A percentile compares a stretch with the other conserved stretches of the same genome.
Conservation (phyloP, 1,284 basidiomycete genomes). For the Cryptococcus depauperatus region DNA sequence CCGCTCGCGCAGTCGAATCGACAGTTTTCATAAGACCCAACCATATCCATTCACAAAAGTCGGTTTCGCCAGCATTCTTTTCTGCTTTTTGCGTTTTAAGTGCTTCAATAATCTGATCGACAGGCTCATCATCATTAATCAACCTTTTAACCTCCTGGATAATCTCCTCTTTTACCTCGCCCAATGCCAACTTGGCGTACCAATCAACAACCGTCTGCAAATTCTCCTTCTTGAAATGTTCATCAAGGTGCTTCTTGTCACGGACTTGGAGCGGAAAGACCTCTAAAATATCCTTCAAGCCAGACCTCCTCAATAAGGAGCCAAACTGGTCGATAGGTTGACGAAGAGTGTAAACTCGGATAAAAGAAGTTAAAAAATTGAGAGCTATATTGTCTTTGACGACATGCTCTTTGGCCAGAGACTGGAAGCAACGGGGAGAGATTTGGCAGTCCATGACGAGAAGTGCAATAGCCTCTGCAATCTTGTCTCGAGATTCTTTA, state of each 20-base stretch:
- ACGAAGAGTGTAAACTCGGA: slow-evolving; percentile 68
- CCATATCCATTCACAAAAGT: slow-evolving; percentile 84
- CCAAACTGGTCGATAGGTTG: slow-evolving; percentile 82
- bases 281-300: slow-evolving; percentile 71
- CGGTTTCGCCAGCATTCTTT: slow-evolving; percentile 61
- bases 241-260: slow-evolving; percentile 63
- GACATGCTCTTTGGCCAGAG: slow-evolving; percentile 85
- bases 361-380: slow-evolving; percentile 66
- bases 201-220: slow-evolving; percentile 75
- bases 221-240: slow-evolving; percentile 73
- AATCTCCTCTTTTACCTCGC: slow-evolving; percentile 62
- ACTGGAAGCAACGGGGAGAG: slow-evolving; percentile 65
- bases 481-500: slow-evolving; percentile 64
- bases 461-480: slow-evolving; percentile 71
- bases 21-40: slow-evolving; percentile 76
- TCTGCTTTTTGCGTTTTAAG: slow-evolving; percentile 56
- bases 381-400: slow-evolving; percentile 83
- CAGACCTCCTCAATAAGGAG: slow-evolving; percentile 65
- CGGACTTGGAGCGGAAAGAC: slow-evolving; percentile 83
- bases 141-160: slow-evolving; percentile 56
- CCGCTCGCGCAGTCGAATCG: slow-evolving; percentile 77
- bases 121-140: slow-evolving; percentile 52
- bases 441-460: slow-evolving; percentile 74
- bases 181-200: slow-evolving; percentile 80
- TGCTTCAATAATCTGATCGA: slow-evolving; percentile 63